Conservation (phyloP, 1,284 basidiomycete genomes). For the Porodaedalea pini region DNA sequence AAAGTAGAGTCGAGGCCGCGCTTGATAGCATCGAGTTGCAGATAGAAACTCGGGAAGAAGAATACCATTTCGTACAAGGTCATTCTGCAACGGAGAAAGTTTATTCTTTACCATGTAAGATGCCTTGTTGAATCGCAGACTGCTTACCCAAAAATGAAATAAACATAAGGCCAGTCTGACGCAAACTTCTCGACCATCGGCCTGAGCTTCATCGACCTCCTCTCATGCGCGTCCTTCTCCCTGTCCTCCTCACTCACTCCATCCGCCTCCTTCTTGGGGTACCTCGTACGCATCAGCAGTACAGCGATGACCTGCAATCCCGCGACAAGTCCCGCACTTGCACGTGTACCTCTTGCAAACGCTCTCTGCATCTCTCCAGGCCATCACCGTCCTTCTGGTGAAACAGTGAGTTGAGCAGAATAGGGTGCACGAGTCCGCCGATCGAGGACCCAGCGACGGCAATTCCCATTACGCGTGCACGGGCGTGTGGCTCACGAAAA, state of each 20-base stretch:
- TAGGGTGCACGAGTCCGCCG: slow-evolving; percentile 29
- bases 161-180: slow-evolving; percentile 17
- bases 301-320: slow-evolving; percentile 28
- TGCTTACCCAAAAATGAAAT: slow-evolving; percentile 15
- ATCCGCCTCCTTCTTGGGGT: not conserved
- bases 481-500: slow-evolving; percentile 19
- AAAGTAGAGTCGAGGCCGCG: slow-evolving; percentile 17
- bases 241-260: not conserved
- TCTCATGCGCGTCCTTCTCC: not conserved
- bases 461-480: slow-evolving; percentile 25
- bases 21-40: slow-evolving; percentile 19
- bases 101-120: not conserved
- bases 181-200: slow-evolving; percentile 12
- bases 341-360: too few species aligned
- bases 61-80: slow-evolving; percentile 9
- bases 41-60: slow-evolving; percentile 21
- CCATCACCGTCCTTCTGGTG: slow-evolving; percentile 18
- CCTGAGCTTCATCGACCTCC: not conserved
- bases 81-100: slow-evolving; percentile 3
- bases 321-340: slow-evolving; percentile 28
- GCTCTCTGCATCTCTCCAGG: too few species aligned
- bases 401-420: slow-evolving; percentile 31
- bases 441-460: slow-evolving; percentile 25
- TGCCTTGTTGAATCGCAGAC: not conserved
- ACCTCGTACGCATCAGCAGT: slow-evolving; percentile 30